Percentiles rank a stretch among this genome's conserved stretches.
phyloP scores from a whole-genome alignment of 306 rosid genomes.

The Astragalus glycyphyllos region DNA sequence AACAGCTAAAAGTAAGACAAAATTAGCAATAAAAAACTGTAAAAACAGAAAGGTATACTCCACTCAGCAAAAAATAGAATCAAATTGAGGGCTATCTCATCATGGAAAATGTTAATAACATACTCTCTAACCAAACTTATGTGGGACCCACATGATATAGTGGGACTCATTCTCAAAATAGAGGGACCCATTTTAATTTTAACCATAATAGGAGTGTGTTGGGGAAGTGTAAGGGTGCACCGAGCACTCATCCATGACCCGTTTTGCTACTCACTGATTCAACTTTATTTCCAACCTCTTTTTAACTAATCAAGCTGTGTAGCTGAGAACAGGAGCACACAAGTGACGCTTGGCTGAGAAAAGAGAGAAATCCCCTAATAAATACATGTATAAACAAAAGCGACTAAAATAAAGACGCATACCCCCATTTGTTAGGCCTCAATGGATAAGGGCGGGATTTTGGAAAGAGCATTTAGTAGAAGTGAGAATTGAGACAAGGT shows the following conservation, averaged over 20 bases:
- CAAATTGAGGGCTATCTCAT: constrained; percentile 1
- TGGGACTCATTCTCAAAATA: too few relatives aligned
- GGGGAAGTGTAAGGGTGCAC: too few relatives aligned
- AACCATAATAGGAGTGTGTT: too few relatives aligned
- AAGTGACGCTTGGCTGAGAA: background rate
- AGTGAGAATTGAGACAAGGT: background rate
- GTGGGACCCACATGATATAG: too few relatives aligned
- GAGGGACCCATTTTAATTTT: too few relatives aligned
- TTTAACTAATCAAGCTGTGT: background rate
- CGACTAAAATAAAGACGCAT: background rate
- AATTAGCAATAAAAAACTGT: background rate
- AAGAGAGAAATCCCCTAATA: background rate
- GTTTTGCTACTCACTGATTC: constrained; percentile 9
- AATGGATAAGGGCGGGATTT: background rate
- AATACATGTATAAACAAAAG: background rate
- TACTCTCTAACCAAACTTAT: too few relatives aligned
- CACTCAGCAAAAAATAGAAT: background rate
- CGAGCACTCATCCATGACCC: background rate
- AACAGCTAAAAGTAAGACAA: background rate
- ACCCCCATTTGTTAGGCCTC: background rate
- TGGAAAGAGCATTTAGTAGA: background rate
- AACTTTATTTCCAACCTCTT: constrained; percentile 2
- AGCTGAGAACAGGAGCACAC: background rate
- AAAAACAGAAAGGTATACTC: background rate
- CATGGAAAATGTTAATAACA: background rate